phyloP scores from a whole-genome alignment of 352 stramenopile species.

The Globisporangium orthogonon region DNA sequence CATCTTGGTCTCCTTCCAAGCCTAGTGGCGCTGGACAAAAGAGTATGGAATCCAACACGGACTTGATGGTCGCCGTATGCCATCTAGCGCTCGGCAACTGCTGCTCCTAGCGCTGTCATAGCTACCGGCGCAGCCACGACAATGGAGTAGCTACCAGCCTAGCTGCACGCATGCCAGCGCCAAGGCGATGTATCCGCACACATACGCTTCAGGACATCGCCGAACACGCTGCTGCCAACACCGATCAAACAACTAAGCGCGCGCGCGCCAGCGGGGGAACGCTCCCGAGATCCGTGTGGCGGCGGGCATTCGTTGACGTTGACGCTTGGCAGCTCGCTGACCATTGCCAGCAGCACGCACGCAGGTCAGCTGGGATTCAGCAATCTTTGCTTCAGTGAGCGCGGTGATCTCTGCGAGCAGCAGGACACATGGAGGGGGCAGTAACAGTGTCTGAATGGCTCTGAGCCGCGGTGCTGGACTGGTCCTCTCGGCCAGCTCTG shows the following conservation, averaged over 20 bases:
- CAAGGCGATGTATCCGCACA: no score
- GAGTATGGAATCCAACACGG: no score
- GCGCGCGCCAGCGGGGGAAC: neutral
- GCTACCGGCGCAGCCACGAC: no score
- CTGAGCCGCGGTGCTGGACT: neutral
- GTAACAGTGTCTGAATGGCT: neutral
- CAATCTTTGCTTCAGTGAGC: neutral
- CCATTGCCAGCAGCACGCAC: neutral
- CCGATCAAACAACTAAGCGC: neutral
- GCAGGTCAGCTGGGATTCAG: neutral
- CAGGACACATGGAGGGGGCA: neutral
- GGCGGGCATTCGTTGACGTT: neutral
- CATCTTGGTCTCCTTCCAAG: no score
- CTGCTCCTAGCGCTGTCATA: no score
- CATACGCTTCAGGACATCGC: no score
- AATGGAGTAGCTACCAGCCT: no score
- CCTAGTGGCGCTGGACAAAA: no score
- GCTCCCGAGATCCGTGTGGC: neutral
- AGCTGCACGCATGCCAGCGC: no score
- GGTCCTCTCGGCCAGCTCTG: neutral
- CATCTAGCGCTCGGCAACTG: no score
- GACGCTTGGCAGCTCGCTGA: neutral
- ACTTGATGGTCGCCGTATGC: no score
- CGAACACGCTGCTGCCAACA: neutral
- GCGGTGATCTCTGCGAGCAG: neutral